Evolutionary conservation across 768 basidiomycete species (phyloP), one percentile per base, ranked within the genome.

Genomic region (Boletus subcaerulescens): DNA sequence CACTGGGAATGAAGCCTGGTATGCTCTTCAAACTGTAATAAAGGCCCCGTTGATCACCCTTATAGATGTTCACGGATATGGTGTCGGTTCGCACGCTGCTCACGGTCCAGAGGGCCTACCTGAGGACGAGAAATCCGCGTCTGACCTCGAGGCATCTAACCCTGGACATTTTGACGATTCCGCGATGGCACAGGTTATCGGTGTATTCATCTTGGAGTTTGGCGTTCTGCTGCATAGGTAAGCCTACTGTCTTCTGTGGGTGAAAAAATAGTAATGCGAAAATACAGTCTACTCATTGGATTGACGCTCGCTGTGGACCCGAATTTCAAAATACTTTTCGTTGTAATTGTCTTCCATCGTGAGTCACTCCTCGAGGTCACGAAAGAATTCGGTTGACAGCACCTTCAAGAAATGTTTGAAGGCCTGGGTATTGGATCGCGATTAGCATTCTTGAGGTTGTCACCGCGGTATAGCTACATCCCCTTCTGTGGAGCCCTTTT

Each of bases 291-390:
- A 8, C 77, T 96, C 46, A 89, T 97, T 57, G 95, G 95, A 1
- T 74, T 98, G 32, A 95, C 96, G 0, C 81, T 98, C 39, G 94
- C 93, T n/a, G 91, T 94, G n/a, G 84, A 87, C 61, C 72, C 78
- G 5, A 68, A 81, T 35, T 97, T 98, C 74, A 91, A 82, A 59
- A 71, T 87, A 17, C 81, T 99, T n/a, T 93, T 97, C 68, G 74
- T 92, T 55, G 96, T 98, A 48, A 69, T 97, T 24, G 74, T 93
- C 63, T 94, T 95, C 74, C 96, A 98, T 65, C 95, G 93, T 93
- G 68, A 66, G 89, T 82, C 15, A 7, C 15, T n/a, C 12, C 12
- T 50, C 26, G n/a, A 47, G 33, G 6, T 46, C 24, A 13, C 3
- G 13, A 18, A 45, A 26, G n/a, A 29, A 26, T 24, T 5, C 8